phyloP scores from a whole-genome alignment of 2,329 filamentous ascomycete genomes.

The Botrytis pseudocinerea region DNA sequence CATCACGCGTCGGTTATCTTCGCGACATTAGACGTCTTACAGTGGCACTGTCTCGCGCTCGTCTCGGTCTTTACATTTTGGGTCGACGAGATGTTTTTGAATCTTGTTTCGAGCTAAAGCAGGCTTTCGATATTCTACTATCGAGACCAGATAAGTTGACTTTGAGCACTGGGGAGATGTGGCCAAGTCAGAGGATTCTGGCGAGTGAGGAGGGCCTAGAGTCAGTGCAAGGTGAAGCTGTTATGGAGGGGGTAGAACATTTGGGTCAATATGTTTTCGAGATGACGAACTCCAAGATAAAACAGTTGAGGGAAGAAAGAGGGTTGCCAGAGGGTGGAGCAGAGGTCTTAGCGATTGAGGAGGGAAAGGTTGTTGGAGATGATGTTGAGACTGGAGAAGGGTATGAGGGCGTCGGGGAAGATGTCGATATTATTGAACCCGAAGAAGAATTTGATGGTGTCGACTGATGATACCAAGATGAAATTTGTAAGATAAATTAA shows the following conservation, averaged over 20 bases:
- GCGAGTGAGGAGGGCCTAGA: slow-evolving; percentile 47
- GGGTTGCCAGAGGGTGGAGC: slow-evolving; percentile 30
- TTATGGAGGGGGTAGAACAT: slow-evolving; percentile 92
- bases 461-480: slow-evolving; percentile 1
- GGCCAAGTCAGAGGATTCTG: slow-evolving; percentile 62
- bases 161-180: slow-evolving; percentile 84
- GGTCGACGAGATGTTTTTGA: slow-evolving; percentile 88
- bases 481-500: background rate
- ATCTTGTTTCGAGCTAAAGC: slow-evolving; percentile 80
- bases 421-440: background rate
- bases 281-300: slow-evolving; percentile 67
- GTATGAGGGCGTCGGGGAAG: slow-evolving; percentile 1
- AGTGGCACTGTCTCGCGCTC: slow-evolving; percentile 88
- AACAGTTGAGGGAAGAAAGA: slow-evolving; percentile 38
- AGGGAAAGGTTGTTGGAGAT: slow-evolving; percentile 6
- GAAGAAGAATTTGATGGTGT: slow-evolving; percentile 10
- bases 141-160: slow-evolving; percentile 77
- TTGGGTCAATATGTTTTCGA: slow-evolving; percentile 94
- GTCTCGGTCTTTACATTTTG: slow-evolving; percentile 88
- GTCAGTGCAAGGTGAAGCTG: slow-evolving; percentile 56
- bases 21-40: slow-evolving; percentile 92
- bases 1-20: slow-evolving; percentile 85
- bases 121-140: slow-evolving; percentile 79
- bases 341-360: background rate
- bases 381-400: background rate